Conservation (phyloP, 192 early-diverging fungal genomes). For the Backusella mclennaniae region DNA sequence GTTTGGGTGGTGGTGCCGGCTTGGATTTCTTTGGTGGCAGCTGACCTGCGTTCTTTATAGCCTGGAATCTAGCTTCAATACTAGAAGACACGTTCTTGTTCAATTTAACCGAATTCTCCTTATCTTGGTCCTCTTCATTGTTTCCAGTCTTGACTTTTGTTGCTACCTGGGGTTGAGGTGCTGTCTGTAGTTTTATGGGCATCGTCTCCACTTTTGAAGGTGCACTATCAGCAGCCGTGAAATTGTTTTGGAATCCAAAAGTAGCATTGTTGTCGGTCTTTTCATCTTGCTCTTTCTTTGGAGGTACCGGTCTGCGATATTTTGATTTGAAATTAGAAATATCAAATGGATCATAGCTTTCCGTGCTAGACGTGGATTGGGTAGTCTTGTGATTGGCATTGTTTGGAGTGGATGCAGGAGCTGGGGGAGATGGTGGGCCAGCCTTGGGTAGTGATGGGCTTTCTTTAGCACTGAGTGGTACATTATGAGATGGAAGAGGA, state of each 20-base stretch:
- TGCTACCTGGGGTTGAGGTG: background rate
- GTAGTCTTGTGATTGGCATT: background rate
- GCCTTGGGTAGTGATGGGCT: background rate
- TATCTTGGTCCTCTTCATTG: background rate
- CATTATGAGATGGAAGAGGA: background rate
- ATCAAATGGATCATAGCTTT: conserved; percentile 26
- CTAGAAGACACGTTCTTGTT: conserved; percentile 14
- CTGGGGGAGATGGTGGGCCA: background rate
- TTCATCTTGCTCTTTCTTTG: background rate
- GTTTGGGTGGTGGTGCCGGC: conserved; percentile 28
- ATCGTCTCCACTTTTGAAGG: background rate
- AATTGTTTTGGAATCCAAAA: conserved; percentile 10
- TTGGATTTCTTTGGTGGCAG: background rate
- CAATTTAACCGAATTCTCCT: background rate
- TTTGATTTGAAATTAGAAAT: conserved; percentile 2
- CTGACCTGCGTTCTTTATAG: conserved; percentile 8
- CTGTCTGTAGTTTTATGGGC: background rate
- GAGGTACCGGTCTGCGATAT: background rate
- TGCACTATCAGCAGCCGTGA: background rate
- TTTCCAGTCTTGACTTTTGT: background rate
- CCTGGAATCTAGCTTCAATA: conserved; percentile 16
- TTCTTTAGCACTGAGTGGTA: background rate
- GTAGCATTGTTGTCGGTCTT: background rate
- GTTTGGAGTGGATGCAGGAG: background rate
- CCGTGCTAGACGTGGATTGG: background rate